A percentile compares a stretch with the other conserved stretches of the same genome.
These are phyloP conservation scores for Ambrosiella beaveri DNA, from an alignment of 2,329 filamentous ascomycete genomes.

Conservation along the genomic window DNA sequence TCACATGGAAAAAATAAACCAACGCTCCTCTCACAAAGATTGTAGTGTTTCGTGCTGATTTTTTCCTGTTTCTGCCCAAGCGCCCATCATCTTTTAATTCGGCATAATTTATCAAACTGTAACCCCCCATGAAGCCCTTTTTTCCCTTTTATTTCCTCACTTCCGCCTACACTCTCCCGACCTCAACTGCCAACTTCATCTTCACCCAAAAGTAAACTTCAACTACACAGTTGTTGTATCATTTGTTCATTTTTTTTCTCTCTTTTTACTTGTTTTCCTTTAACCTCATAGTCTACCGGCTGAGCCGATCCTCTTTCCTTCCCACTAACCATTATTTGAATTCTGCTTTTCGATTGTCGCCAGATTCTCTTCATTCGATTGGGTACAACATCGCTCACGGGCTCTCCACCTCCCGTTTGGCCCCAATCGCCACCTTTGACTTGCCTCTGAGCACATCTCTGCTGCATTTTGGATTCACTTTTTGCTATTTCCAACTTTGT, in stretches of 20 bases:
- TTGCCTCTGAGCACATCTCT: not conserved
- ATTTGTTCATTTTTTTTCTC: constrained; percentile 1
- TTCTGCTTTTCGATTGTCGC: not conserved
- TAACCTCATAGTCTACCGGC: constrained; percentile 5
- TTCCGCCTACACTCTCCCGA: not conserved
- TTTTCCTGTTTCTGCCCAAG: not conserved
- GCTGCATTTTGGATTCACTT: not conserved
- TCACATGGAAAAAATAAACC: not conserved
- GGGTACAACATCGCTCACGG: not conserved
- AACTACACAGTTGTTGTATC: not conserved
- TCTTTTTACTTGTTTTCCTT: not conserved
- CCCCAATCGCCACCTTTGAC: not conserved
- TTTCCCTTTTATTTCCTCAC: constrained; percentile 1
- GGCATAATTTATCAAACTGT: not conserved
- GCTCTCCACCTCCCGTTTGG: not conserved
- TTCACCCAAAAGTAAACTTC: not conserved
- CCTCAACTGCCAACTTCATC: not conserved
- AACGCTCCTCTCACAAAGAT: not conserved
- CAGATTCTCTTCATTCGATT: not conserved
- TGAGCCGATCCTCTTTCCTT: constrained; percentile 9
- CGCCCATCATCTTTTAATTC: not conserved
- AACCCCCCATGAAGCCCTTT: not conserved
- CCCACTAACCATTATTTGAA: not conserved
- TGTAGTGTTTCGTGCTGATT: not conserved
- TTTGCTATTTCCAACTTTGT: not conserved